Conservation (phyloP, 2,329 filamentous ascomycete species). For the Cylindrodendrum hubeiense region DNA sequence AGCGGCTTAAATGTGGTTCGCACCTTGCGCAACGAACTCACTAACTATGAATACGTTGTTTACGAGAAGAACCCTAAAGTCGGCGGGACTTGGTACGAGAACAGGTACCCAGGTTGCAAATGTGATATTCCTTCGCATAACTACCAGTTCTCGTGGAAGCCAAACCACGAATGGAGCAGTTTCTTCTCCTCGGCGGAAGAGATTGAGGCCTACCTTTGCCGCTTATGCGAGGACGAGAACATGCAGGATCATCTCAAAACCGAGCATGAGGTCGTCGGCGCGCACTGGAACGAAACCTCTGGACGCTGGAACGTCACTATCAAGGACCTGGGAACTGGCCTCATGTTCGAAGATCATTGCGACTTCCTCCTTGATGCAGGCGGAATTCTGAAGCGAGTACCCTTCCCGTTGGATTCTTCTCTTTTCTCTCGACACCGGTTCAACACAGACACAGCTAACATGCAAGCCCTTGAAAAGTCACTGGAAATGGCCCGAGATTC, state of each 20-base stretch:
- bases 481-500: constrained; percentile 28
- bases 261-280: constrained; percentile 7
- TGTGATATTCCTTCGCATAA: constrained; percentile 29
- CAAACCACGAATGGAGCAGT: constrained; percentile 16
- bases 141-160: constrained; percentile 28
- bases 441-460: no score
- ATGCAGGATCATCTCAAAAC: constrained; percentile 10
- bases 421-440: no score
- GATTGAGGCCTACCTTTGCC: constrained; percentile 17
- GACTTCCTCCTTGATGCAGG: constrained; percentile 18
- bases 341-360: constrained; percentile 10
- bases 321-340: not conserved
- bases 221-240: constrained; percentile 16
- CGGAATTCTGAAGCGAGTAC: constrained; percentile 22
- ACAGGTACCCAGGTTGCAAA: constrained; percentile 26
- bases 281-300: constrained; percentile 12
- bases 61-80: constrained; percentile 28
- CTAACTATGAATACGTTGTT: constrained; percentile 16
- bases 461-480: no score
- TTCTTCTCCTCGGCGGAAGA: constrained; percentile 19
- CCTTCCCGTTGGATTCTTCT: no score
- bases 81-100: constrained; percentile 27
- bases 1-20: constrained; percentile 25
- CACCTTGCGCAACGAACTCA: constrained; percentile 9
- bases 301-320: constrained; percentile 13